phyloP scores from a whole-genome alignment of 805 yeast species.

The Ogataea salicorniae region DNA sequence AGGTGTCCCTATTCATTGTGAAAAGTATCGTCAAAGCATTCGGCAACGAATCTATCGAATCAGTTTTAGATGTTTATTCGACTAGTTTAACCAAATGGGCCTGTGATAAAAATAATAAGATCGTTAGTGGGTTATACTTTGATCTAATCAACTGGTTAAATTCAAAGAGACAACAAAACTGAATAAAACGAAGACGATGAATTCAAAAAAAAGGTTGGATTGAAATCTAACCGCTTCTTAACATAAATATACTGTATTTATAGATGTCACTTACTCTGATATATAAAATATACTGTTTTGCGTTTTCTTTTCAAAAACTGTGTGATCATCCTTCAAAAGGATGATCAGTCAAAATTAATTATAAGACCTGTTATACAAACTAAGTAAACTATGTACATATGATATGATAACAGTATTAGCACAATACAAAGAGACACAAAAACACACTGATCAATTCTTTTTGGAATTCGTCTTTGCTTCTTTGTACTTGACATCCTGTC shows the following conservation, averaged over 20 bases:
- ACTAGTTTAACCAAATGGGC: conserved; percentile 60
- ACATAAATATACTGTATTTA: no score
- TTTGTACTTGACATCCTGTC: conserved; percentile 46
- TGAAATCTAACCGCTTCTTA: no score
- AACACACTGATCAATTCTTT: background rate
- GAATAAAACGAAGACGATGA: background rate
- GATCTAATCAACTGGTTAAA: conserved; percentile 79
- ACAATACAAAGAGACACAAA: conserved; percentile 1
- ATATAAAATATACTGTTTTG: no score
- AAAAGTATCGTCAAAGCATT: conserved; percentile 44
- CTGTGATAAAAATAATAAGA: conserved; percentile 37
- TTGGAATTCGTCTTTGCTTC: conserved; percentile 28
- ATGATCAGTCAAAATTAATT: no score
- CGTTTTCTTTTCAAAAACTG: no score
- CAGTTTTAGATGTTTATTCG: conserved; percentile 52
- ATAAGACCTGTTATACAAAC: no score
- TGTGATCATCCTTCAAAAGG: no score
- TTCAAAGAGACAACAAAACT: conserved; percentile 35
- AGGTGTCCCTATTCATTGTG: conserved; percentile 59
- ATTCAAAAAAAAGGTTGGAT: background rate
- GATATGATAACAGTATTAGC: background rate
- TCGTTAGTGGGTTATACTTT: conserved; percentile 54
- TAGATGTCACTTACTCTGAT: no score
- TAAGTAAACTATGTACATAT: no score
- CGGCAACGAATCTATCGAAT: conserved; percentile 34